These are phyloP conservation scores for Penicillium sp. DNA, from an alignment of 2,329 filamentous ascomycete species.

Conservation along the genomic window DNA sequence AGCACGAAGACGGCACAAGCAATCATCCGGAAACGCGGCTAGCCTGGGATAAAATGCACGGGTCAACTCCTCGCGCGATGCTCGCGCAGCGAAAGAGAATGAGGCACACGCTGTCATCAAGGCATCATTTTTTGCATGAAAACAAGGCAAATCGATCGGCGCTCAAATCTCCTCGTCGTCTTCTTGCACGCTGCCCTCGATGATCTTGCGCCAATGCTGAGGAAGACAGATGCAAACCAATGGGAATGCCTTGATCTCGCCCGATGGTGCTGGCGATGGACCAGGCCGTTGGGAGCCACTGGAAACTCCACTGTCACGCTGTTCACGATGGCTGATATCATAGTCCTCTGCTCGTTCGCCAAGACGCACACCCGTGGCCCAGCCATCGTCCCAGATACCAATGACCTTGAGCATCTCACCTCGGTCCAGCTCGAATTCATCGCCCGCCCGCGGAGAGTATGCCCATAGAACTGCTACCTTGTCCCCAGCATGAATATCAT, in stretches of 20 bases:
- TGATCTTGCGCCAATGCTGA: conserved; percentile 93
- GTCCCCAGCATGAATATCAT: conserved; percentile 89
- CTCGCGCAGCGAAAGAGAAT: conserved; percentile 15
- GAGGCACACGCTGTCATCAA: conserved; percentile 35
- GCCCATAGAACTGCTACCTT: conserved; percentile 91
- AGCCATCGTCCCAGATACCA: conserved; percentile 98
- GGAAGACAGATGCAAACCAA: conserved; percentile 93
- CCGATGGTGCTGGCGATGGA: conserved; percentile 58
- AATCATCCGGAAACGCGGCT: conserved; percentile 3
- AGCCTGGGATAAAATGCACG: conserved; percentile 14
- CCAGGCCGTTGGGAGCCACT: conserved; percentile 61
- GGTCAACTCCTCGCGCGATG: conserved; percentile 10
- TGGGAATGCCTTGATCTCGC: conserved; percentile 96
- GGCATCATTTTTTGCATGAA: conserved; percentile 32
- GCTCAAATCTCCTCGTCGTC: conserved; percentile 26
- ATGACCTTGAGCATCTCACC: conserved; percentile 98
- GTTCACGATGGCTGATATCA: conserved; percentile 67
- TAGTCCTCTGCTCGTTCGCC: conserved; percentile 82
- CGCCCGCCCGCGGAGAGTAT: conserved; percentile 85
- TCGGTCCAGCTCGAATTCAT: conserved; percentile 88
- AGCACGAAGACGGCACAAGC: conserved; percentile 3
- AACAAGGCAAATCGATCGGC: conserved; percentile 10
- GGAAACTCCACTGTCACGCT: conserved; percentile 90
- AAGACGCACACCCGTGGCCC: conserved; percentile 87
- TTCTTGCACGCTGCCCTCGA: conserved; percentile 64